Evolutionary conservation across 371 early-diverging fungal genomes (phyloP).

Genomic region (Apophysomyces trapeziformis): DNA sequence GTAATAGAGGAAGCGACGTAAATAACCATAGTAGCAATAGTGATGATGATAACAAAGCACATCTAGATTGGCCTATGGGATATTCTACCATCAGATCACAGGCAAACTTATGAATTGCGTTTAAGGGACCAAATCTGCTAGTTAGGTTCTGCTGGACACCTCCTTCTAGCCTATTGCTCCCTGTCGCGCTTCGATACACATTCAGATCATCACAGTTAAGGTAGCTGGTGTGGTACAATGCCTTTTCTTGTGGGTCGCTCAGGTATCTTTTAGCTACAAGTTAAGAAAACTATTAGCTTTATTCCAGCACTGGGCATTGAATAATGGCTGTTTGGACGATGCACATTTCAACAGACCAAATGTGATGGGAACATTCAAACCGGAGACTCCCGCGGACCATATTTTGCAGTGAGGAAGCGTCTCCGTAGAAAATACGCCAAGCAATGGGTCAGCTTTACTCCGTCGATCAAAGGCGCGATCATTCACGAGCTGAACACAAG

Average conservation of each 20-base stretch:
- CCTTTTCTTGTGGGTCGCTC: not conserved
- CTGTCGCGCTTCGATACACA: not conserved
- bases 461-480: no score
- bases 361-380: not conserved
- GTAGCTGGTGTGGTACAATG: not conserved
- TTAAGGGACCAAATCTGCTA: not conserved
- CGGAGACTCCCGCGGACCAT: no score
- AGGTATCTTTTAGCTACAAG: not conserved
- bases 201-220: not conserved
- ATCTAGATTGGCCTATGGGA: not conserved
- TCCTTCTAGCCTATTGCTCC: conserved; percentile 6
- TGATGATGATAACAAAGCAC: no score
- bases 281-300: not conserved
- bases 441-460: no score
- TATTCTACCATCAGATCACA: not conserved
- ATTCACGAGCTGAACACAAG: no score
- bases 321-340: not conserved
- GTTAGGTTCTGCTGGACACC: conserved; percentile 10
- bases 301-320: not conserved
- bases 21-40: no score
- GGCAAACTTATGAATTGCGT: not conserved
- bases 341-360: not conserved
- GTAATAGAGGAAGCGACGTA: no score
- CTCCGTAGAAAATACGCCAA: no score
- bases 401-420: no score